Base-by-base conservation (phyloP, 257 asterid genomes). In the Solanum dulcamara region DNA sequence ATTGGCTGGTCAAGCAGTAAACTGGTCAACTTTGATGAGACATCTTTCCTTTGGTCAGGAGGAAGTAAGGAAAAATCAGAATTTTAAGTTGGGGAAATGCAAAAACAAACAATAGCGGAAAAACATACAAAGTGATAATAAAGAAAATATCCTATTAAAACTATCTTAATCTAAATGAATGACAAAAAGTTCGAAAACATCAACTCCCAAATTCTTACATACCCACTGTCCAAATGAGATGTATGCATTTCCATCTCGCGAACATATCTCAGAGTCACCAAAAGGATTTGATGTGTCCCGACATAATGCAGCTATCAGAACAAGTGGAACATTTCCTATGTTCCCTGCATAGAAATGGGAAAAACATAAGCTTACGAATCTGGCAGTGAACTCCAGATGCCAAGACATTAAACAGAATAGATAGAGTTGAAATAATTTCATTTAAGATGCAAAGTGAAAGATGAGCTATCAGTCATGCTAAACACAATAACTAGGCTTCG, bases 141-240 rank as follows among this genome's bases (percentile, higher is more conserved):
- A 67, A 18, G 10, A 17, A 35, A 70, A 35, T 70, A 33, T 70
- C 50, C 50, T 17, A 35, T 33, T 10, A 35, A 35, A 18, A 30
- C 42, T 20, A 79, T 17, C 40, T 42, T 38, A 40, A 72, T 75
- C 81, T 6, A 44, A 24, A 44, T 24, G 60, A 24, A 26, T 14
- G 40, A 44, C n/a, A 44, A 14, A 44, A 60, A 75, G 24, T 75
- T 14, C 5, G 6, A 28, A 77, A 79, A 38, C 83, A 30, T 48
- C 64, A 79, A 79, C 26, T 77, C 40, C 9, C 9, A 44, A 30
- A 28, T 35, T 48, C 80, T 77, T 51, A 88, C 92, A 89, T 91
- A 94, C 99, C 99, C 99, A 97, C 89, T 97, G 99, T 83, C 99
- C 99, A 66, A 97, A 97, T 72, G 99, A 95, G 86, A 97, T 97